Base-by-base conservation (phyloP, 2,329 filamentous ascomycete species). In the Tolypocladium cylindrosporum region DNA sequence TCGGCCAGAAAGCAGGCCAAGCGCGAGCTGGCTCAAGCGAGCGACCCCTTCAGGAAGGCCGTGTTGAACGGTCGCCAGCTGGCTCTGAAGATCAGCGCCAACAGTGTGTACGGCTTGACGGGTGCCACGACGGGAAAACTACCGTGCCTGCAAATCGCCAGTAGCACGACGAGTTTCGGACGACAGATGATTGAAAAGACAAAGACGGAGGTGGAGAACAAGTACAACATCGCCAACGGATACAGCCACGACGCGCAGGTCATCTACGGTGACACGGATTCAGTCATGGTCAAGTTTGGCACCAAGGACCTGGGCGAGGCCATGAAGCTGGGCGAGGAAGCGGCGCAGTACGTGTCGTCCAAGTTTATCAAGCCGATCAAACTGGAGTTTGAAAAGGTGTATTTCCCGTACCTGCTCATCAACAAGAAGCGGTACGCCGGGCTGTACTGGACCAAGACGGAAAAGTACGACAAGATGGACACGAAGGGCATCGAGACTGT, bases 341-440 rank as follows among this genome's bases (percentile, higher is more conserved):
- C 94, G 13, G 89, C 94, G 0, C 80, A 87, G 24, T 95, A 79
- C 65, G 94, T 99, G 45, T 97, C 94, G 5, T 82, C 83, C 52
- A 96, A 97, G 71, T 99, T 99, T 70, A 78, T 92, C 71, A 95
- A 94, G 69, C 94, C 94, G 4, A 99, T 99, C 80, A 99, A 97
- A 76, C 84, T 99, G 39, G 94, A 99, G 72, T 99, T 99, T 74
- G 94, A 99, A 73, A 99, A 99, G 75, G 93, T 99, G 1, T 99
- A 99, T 75, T 99, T 89, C 71, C 94, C 94, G 1, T 99, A 99
- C 70, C 81, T 99, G 40, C 81, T 99, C 55, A 99, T 99, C 85
- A 99, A 99, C 85, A 99, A 99, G 80, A 99, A 99, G 79, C 89
- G 94, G 62, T 99, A 99, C 68, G 94, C 94, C 10, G 94, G 94